Base-by-base conservation (phyloP, 163 green algal genomes). In the Coccomyxa subellipsoidea region DNA sequence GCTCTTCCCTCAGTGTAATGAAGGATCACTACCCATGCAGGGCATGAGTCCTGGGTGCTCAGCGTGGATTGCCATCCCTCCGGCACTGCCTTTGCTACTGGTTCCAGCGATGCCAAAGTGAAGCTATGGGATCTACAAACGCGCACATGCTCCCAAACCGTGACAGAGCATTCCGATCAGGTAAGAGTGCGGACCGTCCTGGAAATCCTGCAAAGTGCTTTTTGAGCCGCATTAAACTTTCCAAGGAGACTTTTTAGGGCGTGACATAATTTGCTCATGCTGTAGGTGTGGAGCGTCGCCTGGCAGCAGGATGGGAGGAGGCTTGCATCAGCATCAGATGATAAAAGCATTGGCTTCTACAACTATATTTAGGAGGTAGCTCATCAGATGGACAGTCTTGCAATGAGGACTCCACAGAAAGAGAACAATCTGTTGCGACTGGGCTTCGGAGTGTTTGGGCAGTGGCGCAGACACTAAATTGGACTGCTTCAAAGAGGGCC, bases 1-100 rank as follows among this genome's bases (percentile, higher is more conserved):
- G n/a, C n/a, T n/a, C n/a, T n/a, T n/a, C n/a, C n/a, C n/a, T n/a
- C n/a, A n/a, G n/a, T n/a, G n/a, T n/a, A n/a, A n/a, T n/a, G n/a
- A n/a, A n/a, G n/a, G n/a, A n/a, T n/a, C n/a, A n/a, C n/a, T 32
- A 23, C 27, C 66, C 39, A 10, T 75, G 71, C 90, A 95, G 96
- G 95, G 12, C 96, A 99, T 85, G 91, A 94, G 78, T 96, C 92
- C 0, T 99, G 96, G 96, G 95, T 98, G 54, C 83, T 98, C 36
- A 88, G 80, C 15, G 94, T 98, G 75, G 88, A 88, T 2, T 88
- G 86, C 8, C 93, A 96, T 85, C 95, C 95, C 1, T 84, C 86
- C 77, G 93, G 93, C 38, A 83, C 38, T 21, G 80, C 83, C 25
- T 93, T 96, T 88, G 93, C 89, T 27, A 96, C 91, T 32, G 90